These are phyloP conservation scores for Podochytrium sp. DNA, from an alignment of 192 early-diverging fungal species.

Conservation along the genomic window DNA sequence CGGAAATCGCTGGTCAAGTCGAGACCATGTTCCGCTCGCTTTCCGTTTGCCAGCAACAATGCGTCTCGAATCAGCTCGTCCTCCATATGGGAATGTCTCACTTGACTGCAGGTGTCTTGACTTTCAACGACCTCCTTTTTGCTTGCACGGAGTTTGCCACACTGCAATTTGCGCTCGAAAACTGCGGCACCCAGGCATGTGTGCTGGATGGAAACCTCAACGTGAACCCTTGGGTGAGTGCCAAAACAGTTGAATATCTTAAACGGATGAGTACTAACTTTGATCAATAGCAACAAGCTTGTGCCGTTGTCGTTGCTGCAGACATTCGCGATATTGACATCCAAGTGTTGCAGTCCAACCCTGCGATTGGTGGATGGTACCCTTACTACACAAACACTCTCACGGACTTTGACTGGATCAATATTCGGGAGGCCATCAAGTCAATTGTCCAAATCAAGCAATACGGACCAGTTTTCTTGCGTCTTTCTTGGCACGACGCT, in stretches of 20 bases:
- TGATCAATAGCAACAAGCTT: neutral
- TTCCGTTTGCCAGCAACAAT: too few relatives aligned
- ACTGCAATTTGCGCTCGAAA: neutral
- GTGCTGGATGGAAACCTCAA: neutral
- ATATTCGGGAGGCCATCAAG: neutral
- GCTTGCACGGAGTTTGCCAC: neutral
- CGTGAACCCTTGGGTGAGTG: neutral
- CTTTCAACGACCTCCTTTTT: neutral
- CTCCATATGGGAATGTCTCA: neutral
- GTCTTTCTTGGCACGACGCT: constrained; percentile 9
- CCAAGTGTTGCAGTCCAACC: neutral
- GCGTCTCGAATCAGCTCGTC: neutral
- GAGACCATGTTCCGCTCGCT: too few relatives aligned
- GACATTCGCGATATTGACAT: neutral
- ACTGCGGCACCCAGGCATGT: neutral
- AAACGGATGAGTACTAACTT: too few relatives aligned
- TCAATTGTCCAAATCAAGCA: neutral
- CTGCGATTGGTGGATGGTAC: neutral
- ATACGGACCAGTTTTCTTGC: neutral
- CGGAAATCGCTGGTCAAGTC: too few relatives aligned
- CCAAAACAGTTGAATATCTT: too few relatives aligned
- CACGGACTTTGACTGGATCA: neutral
- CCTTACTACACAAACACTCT: neutral
- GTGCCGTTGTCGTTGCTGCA: neutral
- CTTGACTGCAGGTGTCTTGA: neutral